Percentiles rank a stretch among this genome's conserved stretches.
These are phyloP conservation scores for Helotiales sp. DNA, from an alignment of 2,329 filamentous ascomycete genomes.

Conservation along the genomic window DNA sequence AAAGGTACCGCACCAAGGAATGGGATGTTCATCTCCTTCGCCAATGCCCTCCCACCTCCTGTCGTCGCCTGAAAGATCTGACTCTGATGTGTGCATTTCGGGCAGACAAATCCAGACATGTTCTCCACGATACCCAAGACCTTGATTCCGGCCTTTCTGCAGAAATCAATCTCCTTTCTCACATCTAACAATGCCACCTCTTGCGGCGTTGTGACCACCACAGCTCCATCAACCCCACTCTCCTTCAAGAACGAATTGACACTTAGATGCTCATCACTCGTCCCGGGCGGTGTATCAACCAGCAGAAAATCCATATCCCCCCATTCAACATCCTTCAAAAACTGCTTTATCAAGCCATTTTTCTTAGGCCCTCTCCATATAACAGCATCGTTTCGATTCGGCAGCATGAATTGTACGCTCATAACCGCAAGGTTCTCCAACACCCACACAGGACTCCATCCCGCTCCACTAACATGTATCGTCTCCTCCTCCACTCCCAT, in stretches of 20 bases:
- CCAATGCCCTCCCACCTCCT: slow-evolving; percentile 78
- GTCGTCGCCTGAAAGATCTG: slow-evolving; percentile 92
- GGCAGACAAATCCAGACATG: slow-evolving; percentile 96
- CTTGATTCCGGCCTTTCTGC: slow-evolving; percentile 86
- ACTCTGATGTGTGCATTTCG: slow-evolving; percentile 77
- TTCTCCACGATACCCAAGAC: slow-evolving; percentile 94
- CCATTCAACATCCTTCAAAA: slow-evolving; percentile 97
- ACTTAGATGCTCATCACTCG: slow-evolving; percentile 90
- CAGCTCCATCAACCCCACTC: slow-evolving; percentile 88
- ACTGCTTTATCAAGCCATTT: slow-evolving; percentile 97
- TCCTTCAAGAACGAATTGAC: slow-evolving; percentile 92
- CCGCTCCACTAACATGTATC: slow-evolving; percentile 83
- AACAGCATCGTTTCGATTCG: slow-evolving; percentile 87
- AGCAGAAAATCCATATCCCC: slow-evolving; percentile 90
- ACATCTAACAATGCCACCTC: slow-evolving; percentile 92
- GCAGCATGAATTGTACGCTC: slow-evolving; percentile 98
- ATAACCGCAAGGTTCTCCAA: slow-evolving; percentile 92
- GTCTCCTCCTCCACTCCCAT: slow-evolving; percentile 94
- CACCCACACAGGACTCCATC: slow-evolving; percentile 96
- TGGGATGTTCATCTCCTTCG: slow-evolving; percentile 82
- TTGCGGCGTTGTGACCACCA: slow-evolving; percentile 92
- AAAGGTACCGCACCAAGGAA: slow-evolving; percentile 89
- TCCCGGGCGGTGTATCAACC: slow-evolving; percentile 94
- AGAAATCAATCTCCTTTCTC: slow-evolving; percentile 97
- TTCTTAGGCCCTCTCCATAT: slow-evolving; percentile 99